Conservation (phyloP, 2,329 filamentous ascomycete species). For the Colletotrichum musicola region DNA sequence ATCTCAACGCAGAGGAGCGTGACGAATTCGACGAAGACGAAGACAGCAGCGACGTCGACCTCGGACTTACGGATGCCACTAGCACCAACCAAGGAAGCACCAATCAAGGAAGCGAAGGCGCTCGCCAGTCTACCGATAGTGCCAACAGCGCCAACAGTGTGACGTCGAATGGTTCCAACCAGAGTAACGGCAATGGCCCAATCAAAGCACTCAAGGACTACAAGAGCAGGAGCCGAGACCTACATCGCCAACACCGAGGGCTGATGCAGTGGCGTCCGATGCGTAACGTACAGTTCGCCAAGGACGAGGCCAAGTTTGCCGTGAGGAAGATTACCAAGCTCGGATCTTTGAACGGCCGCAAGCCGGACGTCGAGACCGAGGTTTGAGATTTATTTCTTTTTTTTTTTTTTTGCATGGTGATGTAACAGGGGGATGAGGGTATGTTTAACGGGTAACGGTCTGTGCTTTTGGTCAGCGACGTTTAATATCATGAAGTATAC, state of each 20-base stretch:
- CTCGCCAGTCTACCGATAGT: slow-evolving; percentile 56
- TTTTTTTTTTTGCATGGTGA: not conserved
- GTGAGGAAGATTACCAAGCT: slow-evolving; percentile 81
- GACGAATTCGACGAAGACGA: slow-evolving; percentile 56
- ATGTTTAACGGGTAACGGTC: not conserved
- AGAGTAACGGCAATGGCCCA: slow-evolving; percentile 66
- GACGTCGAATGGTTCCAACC: slow-evolving; percentile 46
- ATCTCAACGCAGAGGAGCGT: slow-evolving; percentile 53
- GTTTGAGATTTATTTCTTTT: slow-evolving; percentile 51
- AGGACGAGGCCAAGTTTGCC: slow-evolving; percentile 86
- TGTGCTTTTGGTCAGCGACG: not conserved
- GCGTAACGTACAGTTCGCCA: slow-evolving; percentile 86
- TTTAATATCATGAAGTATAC: slow-evolving; percentile 19
- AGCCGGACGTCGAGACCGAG: slow-evolving; percentile 90
- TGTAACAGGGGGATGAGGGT: not conserved
- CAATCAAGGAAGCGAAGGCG: slow-evolving; percentile 44
- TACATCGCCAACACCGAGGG: slow-evolving; percentile 88
- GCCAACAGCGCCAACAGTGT: slow-evolving; percentile 48
- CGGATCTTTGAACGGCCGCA: slow-evolving; percentile 81
- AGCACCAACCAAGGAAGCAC: slow-evolving; percentile 47
- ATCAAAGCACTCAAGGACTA: slow-evolving; percentile 72
- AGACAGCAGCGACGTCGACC: slow-evolving; percentile 48
- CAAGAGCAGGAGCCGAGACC: slow-evolving; percentile 75
- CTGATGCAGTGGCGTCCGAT: slow-evolving; percentile 97
- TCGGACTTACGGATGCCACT: slow-evolving; percentile 71